Conservation (phyloP, 768 basidiomycete genomes). For the Symmetrospora coprosmae region DNA sequence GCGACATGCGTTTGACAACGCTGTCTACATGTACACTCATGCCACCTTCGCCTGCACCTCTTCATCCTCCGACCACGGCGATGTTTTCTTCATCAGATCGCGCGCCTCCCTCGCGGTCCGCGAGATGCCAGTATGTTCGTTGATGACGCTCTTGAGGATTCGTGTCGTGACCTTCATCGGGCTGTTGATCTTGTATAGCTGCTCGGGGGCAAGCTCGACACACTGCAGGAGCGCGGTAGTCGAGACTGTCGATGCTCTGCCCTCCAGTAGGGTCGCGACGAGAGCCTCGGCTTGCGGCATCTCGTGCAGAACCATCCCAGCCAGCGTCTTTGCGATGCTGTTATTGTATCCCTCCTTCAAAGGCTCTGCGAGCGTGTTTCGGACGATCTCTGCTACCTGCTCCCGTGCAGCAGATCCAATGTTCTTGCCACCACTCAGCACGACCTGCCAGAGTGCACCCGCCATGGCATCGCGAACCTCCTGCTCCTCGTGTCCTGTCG, state of each 20-base stretch:
- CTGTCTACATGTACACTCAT: neutral
- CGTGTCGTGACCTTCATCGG: slow-evolving; percentile 55
- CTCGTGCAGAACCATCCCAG: slow-evolving; percentile 19
- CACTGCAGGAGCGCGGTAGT: slow-evolving; percentile 33
- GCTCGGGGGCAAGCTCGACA: slow-evolving; percentile 41
- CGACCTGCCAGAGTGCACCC: slow-evolving; percentile 54
- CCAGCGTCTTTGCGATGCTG: neutral
- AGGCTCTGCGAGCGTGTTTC: slow-evolving; percentile 62
- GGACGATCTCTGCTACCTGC: slow-evolving; percentile 56
- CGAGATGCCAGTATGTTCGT: slow-evolving; percentile 47
- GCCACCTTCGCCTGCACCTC: slow-evolving; percentile 27
- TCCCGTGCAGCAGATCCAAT: slow-evolving; percentile 63
- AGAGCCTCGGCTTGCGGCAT: slow-evolving; percentile 2
- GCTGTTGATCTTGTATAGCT: slow-evolving; percentile 55
- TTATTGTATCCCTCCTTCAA: slow-evolving; percentile 41
- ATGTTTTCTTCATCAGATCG: slow-evolving; percentile 46
- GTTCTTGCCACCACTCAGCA: slow-evolving; percentile 59
- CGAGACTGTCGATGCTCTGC: slow-evolving; percentile 46
- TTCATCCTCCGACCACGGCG: slow-evolving; percentile 37
- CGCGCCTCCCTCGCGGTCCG: slow-evolving; percentile 70
- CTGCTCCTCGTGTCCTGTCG: slow-evolving; percentile 38
- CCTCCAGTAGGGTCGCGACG: slow-evolving; percentile 51
- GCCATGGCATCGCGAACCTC: slow-evolving; percentile 61
- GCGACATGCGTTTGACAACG: neutral
- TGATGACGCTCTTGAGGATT: slow-evolving; percentile 41